Percentiles rank a stretch among this genome's conserved stretches.
These are phyloP conservation scores for Cyclotella kingstonii DNA, from an alignment of 108 stramenopile species.

Conservation along the genomic window DNA sequence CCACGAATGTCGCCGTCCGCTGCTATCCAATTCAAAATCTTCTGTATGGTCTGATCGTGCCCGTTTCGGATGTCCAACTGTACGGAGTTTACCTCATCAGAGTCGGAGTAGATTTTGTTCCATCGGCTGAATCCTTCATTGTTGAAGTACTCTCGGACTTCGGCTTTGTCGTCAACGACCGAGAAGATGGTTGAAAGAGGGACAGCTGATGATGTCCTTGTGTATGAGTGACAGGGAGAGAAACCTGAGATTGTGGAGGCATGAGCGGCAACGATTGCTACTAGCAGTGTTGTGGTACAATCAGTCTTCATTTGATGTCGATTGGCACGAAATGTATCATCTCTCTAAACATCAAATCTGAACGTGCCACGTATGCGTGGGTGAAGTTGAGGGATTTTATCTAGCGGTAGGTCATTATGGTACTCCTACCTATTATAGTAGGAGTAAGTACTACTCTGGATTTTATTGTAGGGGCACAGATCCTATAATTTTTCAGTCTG, in stretches of 20 bases:
- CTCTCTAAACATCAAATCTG: too few species aligned
- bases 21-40: slow-evolving; percentile 90
- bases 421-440: too few species aligned
- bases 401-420: too few species aligned
- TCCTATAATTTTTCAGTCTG: too few species aligned
- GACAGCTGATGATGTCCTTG: neutral
- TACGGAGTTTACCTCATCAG: slow-evolving; percentile 93
- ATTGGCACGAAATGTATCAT: too few species aligned
- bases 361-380: too few species aligned
- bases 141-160: slow-evolving; percentile 97
- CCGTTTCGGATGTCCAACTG: slow-evolving; percentile 95
- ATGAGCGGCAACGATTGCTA: slow-evolving; percentile 3
- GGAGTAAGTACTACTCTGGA: too few species aligned
- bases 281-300: too few species aligned
- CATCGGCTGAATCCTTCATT: slow-evolving; percentile 97
- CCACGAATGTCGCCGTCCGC: slow-evolving; percentile 83
- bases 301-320: too few species aligned
- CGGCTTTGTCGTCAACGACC: slow-evolving; percentile 88
- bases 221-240: slow-evolving; percentile 1
- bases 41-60: slow-evolving; percentile 95
- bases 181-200: slow-evolving; percentile 22
- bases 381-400: too few species aligned
- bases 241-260: neutral
- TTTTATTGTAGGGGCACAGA: too few species aligned
- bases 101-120: slow-evolving; percentile 95